phyloP scores from a whole-genome alignment of 345 rosid genomes.

The Bruguiera gymnorhiza region DNA sequence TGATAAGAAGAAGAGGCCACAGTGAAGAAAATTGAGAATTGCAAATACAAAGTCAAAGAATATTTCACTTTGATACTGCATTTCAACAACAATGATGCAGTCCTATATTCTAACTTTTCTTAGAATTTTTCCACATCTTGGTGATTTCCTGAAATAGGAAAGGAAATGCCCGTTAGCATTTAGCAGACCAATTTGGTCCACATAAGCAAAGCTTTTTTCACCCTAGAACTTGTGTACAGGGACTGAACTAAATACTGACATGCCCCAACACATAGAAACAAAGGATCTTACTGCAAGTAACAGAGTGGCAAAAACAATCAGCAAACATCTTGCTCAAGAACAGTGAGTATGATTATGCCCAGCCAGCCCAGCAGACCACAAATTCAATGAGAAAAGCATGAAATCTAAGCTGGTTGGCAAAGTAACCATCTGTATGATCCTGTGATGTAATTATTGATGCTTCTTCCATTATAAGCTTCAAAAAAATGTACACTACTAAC shows the following conservation, averaged over 20 bases:
- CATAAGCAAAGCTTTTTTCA: background rate
- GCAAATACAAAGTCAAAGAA: background rate
- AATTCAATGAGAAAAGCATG: background rate
- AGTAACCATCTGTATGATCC: no score
- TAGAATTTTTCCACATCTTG: no score
- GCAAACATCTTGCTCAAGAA: background rate
- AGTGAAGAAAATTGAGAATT: background rate
- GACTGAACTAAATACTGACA: background rate
- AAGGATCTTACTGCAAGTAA: background rate
- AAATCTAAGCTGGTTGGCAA: background rate
- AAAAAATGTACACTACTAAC: constrained; percentile 36
- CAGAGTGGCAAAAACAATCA: background rate
- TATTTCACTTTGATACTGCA: background rate
- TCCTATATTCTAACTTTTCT: no score
- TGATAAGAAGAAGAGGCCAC: background rate
- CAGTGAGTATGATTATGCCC: background rate
- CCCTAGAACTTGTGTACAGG: background rate
- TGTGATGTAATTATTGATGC: no score
- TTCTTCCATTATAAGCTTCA: background rate
- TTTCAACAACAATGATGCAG: no score
- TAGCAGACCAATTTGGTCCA: no score
- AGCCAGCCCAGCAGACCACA: background rate
- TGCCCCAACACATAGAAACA: background rate
- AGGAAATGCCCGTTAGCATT: no score
- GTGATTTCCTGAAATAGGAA: no score